Evolutionary conservation across 1,139 yeast genomes (phyloP).

Genomic region (Yamadazyma triangularis): DNA sequence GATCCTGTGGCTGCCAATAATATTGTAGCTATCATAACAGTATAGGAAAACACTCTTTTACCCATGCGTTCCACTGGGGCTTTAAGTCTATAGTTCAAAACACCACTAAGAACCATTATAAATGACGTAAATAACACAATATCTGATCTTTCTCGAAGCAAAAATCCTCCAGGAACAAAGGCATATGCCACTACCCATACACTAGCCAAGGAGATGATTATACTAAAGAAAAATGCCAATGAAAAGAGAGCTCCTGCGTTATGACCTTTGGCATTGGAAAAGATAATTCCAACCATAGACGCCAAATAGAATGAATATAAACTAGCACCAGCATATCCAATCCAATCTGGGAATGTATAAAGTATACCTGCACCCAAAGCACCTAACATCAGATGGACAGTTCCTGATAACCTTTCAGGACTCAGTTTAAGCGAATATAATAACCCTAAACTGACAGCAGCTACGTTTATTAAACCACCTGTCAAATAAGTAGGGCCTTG

Average conservation of each 20-base stretch:
- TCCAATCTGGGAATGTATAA: slow-evolving; percentile 63
- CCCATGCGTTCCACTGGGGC: slow-evolving; percentile 17
- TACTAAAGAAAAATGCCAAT: slow-evolving; percentile 50
- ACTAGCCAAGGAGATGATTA: slow-evolving; percentile 66
- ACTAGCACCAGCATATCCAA: slow-evolving; percentile 78
- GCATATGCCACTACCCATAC: slow-evolving; percentile 99
- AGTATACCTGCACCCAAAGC: slow-evolving; percentile 47
- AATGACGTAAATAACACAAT: slow-evolving; percentile 48
- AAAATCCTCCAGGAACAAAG: slow-evolving; percentile 90
- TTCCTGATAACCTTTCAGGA: slow-evolving; percentile 22
- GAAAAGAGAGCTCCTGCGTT: slow-evolving; percentile 57
- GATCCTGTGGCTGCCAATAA: slow-evolving; percentile 29
- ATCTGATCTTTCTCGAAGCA: slow-evolving; percentile 85
- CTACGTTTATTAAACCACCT: slow-evolving; percentile 70
- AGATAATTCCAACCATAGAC: slow-evolving; percentile 59
- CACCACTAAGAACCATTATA: slow-evolving; percentile 43
- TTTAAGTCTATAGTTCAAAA: slow-evolving; percentile 26
- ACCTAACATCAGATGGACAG: slow-evolving; percentile 34
- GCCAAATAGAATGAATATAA: slow-evolving; percentile 60
- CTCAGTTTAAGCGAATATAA: slow-evolving; percentile 21
- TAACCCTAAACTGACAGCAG: slow-evolving; percentile 56
- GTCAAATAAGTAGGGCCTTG: slow-evolving; percentile 88
- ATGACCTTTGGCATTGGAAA: slow-evolving; percentile 54
- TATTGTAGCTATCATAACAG: slow-evolving; percentile 21
- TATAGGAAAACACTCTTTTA: slow-evolving; percentile 19